Evolutionary conservation across 2,329 filamentous ascomycete genomes (phyloP).

Genomic region (Biscogniauxia sp.): DNA sequence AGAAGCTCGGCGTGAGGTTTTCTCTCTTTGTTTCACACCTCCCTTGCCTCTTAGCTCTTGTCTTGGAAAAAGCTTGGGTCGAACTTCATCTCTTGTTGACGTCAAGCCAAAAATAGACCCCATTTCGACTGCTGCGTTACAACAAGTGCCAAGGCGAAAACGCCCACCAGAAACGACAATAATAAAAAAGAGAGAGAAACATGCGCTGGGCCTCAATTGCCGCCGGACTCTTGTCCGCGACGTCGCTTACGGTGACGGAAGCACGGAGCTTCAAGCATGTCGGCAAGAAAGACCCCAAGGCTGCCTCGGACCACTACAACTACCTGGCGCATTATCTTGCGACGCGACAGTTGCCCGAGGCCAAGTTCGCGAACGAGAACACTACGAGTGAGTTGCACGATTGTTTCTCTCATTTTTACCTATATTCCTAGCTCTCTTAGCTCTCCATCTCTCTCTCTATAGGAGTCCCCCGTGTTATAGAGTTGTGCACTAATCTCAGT

Average conservation of each 20-base stretch:
- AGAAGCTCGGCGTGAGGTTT: conserved; percentile 12
- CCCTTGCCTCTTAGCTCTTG: conserved; percentile 4
- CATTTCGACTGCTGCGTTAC: neutral
- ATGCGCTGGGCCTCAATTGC: conserved; percentile 27
- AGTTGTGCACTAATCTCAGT: neutral
- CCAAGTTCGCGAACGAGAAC: conserved; percentile 29
- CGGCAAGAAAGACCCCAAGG: conserved; percentile 26
- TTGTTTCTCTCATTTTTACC: neutral
- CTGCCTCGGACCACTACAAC: conserved; percentile 4
- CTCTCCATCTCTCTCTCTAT: too few species aligned
- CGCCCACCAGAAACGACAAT: neutral
- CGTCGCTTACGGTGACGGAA: conserved; percentile 17
- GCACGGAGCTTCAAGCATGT: conserved; percentile 32
- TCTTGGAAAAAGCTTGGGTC: neutral
- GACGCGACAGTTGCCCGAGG: conserved; percentile 21
- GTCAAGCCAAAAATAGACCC: neutral
- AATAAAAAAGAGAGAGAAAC: too few species aligned
- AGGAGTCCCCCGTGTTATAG: neutral
- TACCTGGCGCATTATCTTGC: conserved; percentile 23
- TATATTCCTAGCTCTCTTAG: too few species aligned
- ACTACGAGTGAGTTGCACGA: conserved; percentile 26
- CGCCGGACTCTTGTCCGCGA: conserved; percentile 24
- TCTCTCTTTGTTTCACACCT: neutral
- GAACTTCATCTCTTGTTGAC: conserved; percentile 11
- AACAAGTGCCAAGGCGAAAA: conserved; percentile 1